Evolutionary conservation across 345 rosid species (phyloP).

Genomic region (Gossypium australe): DNA sequence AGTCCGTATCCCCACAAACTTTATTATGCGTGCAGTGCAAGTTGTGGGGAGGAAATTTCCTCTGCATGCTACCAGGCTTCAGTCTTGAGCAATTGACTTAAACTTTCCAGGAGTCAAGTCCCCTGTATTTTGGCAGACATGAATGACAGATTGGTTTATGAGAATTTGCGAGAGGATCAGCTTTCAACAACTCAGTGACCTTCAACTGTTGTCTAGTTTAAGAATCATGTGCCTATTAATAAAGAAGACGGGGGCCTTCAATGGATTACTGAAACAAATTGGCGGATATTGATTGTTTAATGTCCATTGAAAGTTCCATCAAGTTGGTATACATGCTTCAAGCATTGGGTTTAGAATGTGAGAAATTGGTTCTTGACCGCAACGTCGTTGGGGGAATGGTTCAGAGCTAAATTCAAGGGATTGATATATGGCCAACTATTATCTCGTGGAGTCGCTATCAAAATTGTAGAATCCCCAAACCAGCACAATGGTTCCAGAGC

Average conservation of each 20-base stretch:
- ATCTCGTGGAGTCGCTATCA: too few species aligned
- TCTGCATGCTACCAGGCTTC: background rate
- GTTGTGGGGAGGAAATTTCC: constrained; percentile 6
- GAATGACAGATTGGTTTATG: background rate
- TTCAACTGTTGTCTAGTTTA: background rate
- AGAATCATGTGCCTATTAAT: background rate
- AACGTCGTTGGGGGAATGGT: too few species aligned
- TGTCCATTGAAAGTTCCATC: background rate
- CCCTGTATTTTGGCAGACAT: background rate
- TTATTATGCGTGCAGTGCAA: constrained; percentile 8
- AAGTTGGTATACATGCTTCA: background rate
- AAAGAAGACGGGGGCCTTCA: too few species aligned
- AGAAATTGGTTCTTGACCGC: too few species aligned
- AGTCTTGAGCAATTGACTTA: background rate
- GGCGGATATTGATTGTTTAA: background rate
- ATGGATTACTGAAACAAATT: background rate
- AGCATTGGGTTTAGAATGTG: too few species aligned
- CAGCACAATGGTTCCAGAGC: too few species aligned
- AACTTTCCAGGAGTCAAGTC: background rate
- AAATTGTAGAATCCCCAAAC: too few species aligned
- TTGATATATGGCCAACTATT: too few species aligned
- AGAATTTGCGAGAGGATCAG: background rate
- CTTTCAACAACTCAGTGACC: background rate
- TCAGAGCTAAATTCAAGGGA: too few species aligned
- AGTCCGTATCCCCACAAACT: background rate